phyloP scores from a whole-genome alignment of 78 protist species.

The Dictyostelium capitatum region DNA sequence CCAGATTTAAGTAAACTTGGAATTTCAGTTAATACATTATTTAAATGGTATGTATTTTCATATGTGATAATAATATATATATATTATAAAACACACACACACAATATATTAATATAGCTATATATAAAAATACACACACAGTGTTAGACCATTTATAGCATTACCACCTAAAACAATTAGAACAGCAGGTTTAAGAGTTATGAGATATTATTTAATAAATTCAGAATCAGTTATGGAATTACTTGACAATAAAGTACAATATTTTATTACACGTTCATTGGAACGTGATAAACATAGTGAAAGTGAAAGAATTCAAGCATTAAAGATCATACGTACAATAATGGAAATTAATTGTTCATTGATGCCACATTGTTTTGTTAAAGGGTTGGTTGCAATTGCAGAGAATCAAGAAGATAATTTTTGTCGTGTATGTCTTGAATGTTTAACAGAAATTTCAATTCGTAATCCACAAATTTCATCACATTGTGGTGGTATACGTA shows the following conservation, averaged over 20 bases:
- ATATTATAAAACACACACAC: neutral
- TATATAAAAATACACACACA: neutral
- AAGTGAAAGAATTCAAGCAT: slow-evolving; percentile 70
- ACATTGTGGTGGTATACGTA: slow-evolving; percentile 71
- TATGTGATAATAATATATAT: too few relatives aligned
- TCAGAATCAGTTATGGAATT: slow-evolving; percentile 21
- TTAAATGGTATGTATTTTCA: slow-evolving; percentile 30
- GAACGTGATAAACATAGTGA: slow-evolving; percentile 76
- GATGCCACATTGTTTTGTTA: slow-evolving; percentile 61
- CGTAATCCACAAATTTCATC: slow-evolving; percentile 73
- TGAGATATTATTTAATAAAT: slow-evolving; percentile 49
- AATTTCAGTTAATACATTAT: neutral
- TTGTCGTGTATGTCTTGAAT: slow-evolving; percentile 63
- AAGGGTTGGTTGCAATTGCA: slow-evolving; percentile 42
- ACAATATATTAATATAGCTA: neutral
- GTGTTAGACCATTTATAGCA: slow-evolving; percentile 68
- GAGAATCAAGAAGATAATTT: slow-evolving; percentile 76
- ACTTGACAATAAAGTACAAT: slow-evolving; percentile 31
- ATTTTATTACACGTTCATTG: slow-evolving; percentile 63
- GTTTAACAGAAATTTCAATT: slow-evolving; percentile 61
- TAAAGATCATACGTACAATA: slow-evolving; percentile 61
- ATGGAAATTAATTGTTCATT: slow-evolving; percentile 72
- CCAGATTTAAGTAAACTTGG: slow-evolving; percentile 26
- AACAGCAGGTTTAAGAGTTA: slow-evolving; percentile 63
- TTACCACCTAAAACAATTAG: slow-evolving; percentile 77